phyloP scores from a whole-genome alignment of 1,284 basidiomycete species.

The Sphaerobolus stellatus region DNA sequence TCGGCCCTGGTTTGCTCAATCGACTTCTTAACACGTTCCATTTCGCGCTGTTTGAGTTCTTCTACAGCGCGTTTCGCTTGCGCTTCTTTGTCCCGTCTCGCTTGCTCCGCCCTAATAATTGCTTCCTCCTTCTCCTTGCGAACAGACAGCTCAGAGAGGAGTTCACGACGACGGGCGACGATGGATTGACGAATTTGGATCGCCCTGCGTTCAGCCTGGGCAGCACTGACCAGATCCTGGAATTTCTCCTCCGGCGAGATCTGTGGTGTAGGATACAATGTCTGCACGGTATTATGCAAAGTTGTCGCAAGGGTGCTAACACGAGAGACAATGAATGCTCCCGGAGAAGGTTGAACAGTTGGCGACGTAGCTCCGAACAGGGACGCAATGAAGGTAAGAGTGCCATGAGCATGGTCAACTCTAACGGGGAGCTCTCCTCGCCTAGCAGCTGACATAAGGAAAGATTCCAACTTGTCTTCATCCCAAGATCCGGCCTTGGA shows the following conservation, averaged over 20 bases:
- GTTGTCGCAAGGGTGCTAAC: slow-evolving; percentile 73
- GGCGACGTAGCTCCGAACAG: slow-evolving; percentile 43
- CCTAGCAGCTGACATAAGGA: slow-evolving; percentile 89
- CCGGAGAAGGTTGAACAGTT: slow-evolving; percentile 62
- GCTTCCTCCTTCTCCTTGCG: slow-evolving; percentile 92
- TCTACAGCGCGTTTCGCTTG: slow-evolving; percentile 67
- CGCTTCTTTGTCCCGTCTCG: slow-evolving; percentile 72
- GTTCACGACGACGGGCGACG: slow-evolving; percentile 84
- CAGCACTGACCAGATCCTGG: slow-evolving; percentile 54
- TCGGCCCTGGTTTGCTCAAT: slow-evolving; percentile 81
- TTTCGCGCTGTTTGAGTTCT: slow-evolving; percentile 69
- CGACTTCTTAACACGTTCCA: slow-evolving; percentile 79
- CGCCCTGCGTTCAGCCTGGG: slow-evolving; percentile 73
- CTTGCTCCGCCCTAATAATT: slow-evolving; percentile 72
- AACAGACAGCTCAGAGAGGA: slow-evolving; percentile 82
- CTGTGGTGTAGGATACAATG: slow-evolving; percentile 45
- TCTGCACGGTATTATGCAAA: slow-evolving; percentile 68
- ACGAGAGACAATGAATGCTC: slow-evolving; percentile 72
- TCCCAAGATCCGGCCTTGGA: slow-evolving; percentile 52
- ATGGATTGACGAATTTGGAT: slow-evolving; percentile 77
- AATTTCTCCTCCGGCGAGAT: slow-evolving; percentile 49
- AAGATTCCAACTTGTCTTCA: slow-evolving; percentile 82
- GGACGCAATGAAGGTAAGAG: slow-evolving; percentile 86
- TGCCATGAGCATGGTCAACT: slow-evolving; percentile 87
- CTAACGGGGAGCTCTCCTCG: slow-evolving; percentile 87